Base-by-base conservation (phyloP, 2,329 filamentous ascomycete genomes). In the Chaetomiaceae sp. region DNA sequence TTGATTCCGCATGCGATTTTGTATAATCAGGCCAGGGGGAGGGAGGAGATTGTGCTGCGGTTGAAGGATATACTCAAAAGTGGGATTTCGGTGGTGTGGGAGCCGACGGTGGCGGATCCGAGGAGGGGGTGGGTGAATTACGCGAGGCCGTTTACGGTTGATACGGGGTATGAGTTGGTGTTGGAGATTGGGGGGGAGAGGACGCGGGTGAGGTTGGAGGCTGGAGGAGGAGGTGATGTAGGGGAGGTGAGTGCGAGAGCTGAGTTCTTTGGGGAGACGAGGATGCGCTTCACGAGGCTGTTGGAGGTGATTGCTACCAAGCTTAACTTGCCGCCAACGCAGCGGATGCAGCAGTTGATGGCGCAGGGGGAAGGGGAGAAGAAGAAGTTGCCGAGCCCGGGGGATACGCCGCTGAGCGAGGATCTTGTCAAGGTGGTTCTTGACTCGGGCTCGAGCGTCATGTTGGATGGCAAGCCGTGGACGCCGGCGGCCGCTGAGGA, bases 41-140 rank as follows among this genome's bases (percentile, higher is more conserved):
- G 80, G 45, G 77, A 82, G 3, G 91, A 97, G 71, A 95, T 97
- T 17, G 72, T 83, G 4, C 75, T 97, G 29, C 80, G 89, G 0
- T 71, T 97, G 2, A 86, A 94, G 64, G 91, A 96, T 64, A 81
- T 97, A n/a, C 83, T 92, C 31, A 91, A 92, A 63, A 91, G 88
- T 2, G 92, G 92, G 14, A 76, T 96, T 43, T 82, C 83, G 15
- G 80, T 94, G 59, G 73, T 72, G 1, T 68, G 71, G 8, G 84
- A 87, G 47, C 55, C 68, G 19, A 63, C 58, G 6, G 60, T 56
- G 25, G 57, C 53, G 17, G 69, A 69, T 37, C 63, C 68, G 29
- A 51, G 71, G 27, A 64, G 68, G 15, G 71, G 70, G 37, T 88
- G 82, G 75, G 83, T 95, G 25, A 82, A 83, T 59, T 97, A 97